Base-by-base conservation (phyloP, 495 filamentous ascomycete species). In the Neurospora sp. region DNA sequence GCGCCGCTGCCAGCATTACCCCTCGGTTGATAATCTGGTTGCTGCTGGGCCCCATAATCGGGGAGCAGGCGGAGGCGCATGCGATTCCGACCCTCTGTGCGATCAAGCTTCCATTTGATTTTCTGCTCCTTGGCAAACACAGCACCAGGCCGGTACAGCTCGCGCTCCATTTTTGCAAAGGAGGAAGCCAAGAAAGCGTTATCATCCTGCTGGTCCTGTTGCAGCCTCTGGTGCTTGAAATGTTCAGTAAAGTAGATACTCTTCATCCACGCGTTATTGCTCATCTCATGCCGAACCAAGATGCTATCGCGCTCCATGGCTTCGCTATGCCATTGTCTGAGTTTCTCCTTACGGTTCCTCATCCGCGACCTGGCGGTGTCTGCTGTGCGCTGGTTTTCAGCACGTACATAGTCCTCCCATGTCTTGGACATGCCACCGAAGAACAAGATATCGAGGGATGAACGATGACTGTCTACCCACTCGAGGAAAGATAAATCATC, bases 231-330 rank as follows among this genome's bases (percentile, higher is more conserved):
- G 72, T 94, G 92, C 78, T 96, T 98, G 76, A 94, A 87, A 73
- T 95, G 92, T 80, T 99, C 96, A 0, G 94, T 93, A 73, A 91
- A 89, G 79, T 94, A 94, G 48, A 98, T 96, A 75, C 97, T 98
- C 72, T 93, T 92, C 83, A 93, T 91, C 96, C 95, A 98, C 72
- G 94, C 90, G 70, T 89, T 90, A 72, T 94, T 92, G 1, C 92
- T 90, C 74, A 90, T 90, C 76, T 97, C 92, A 77, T 97, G 94
- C 16, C 90, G 90, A 71, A 90, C 88, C 69, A 92, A 86, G 46
- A 91, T 84, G 73, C 92, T 91, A 66, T 97, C 93, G 27, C 85
- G 85, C 69, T 87, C 85, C 38, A 88, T 81, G 73, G 90, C 89
- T 70, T 94, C 89, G 5, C 83, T 80, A 54, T 90, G 88, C 94